A percentile compares a stretch with the other conserved stretches of the same genome.
phyloP scores from a whole-genome alignment of 2,329 filamentous ascomycete genomes.

The Diplocarpon mali region DNA sequence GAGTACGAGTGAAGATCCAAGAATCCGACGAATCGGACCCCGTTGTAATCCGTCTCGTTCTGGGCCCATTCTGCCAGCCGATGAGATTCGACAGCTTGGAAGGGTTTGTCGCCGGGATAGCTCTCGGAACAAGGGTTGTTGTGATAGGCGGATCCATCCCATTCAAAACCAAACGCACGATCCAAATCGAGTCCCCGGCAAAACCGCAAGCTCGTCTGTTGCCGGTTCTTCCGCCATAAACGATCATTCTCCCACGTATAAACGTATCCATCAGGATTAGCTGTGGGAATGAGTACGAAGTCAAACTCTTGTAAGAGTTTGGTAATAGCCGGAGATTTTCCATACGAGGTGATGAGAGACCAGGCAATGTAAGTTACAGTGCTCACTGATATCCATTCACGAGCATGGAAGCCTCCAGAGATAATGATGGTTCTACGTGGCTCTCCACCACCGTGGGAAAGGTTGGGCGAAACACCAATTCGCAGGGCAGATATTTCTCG shows the following conservation, averaged over 20 bases:
- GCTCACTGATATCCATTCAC: conserved; percentile 92
- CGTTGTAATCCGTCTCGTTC: conserved; percentile 61
- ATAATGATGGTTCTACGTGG: conserved; percentile 69
- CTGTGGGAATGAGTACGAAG: conserved; percentile 74
- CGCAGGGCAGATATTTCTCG: conserved; percentile 75
- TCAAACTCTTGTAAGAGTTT: conserved; percentile 76
- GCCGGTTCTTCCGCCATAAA: conserved; percentile 89
- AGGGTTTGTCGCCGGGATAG: conserved; percentile 73
- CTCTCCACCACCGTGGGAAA: conserved; percentile 32
- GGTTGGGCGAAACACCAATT: conserved; percentile 51
- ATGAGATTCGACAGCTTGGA: conserved; percentile 71
- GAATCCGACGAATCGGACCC: conserved; percentile 70
- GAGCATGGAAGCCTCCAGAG: conserved; percentile 77
- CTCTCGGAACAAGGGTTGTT: conserved; percentile 84
- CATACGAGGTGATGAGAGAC: conserved; percentile 74
- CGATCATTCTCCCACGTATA: conserved; percentile 90
- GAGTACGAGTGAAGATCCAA: conserved; percentile 92
- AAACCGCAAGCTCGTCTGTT: conserved; percentile 69
- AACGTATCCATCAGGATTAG: conserved; percentile 90
- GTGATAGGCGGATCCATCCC: conserved; percentile 56
- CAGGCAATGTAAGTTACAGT: conserved; percentile 88
- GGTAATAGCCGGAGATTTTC: conserved; percentile 59
- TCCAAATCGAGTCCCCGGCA: conserved; percentile 87
- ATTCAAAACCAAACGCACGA: conserved; percentile 73
- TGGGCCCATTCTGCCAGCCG: conserved; percentile 71